Evolutionary conservation across 2,329 filamentous ascomycete species (phyloP), one percentile per base, ranked within the genome.

Genomic region (Aspergillus sp.): DNA sequence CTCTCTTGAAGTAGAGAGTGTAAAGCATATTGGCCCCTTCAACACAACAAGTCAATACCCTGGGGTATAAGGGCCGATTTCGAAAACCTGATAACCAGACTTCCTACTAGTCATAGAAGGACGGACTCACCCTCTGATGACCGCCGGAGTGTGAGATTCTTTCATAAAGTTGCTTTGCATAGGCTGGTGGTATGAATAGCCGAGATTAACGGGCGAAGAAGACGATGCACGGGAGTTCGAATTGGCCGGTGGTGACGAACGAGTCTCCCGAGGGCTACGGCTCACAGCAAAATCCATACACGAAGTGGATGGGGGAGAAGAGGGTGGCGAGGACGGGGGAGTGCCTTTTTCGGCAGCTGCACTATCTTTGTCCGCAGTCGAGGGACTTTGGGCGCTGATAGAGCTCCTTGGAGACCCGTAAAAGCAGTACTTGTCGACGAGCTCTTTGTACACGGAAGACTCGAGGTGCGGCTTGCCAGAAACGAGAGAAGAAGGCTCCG

Each of bases 361-460:
- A 10, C 19, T 13, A 13, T n/a, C 33, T 13, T 13, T 35, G 5
- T 35, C 19, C 12, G 33, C 11, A 10, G 33, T 35, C 19, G 8
- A 13, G 5, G n/a, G 33, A 5, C 33, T 10, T 13, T 35, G n/a
- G 12, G 7, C 9, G 12, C 19, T 13, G n/a, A 48, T 36, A 26
- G 48, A 43, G 19, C 3, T 26, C 36, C 10, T 72, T 31, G 67
- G 62, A 42, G 74, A 75, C 45, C 75, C 75, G 66, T 73, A 78
- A 82, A 97, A 98, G 79, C 93, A 98, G 78, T 95, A 98, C 76
- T 95, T 96, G 76, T 95, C 90, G 68, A 98, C 86, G 53, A 98
- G 80, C 71, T 98, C 93, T 71, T 94, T 88, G 67, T 98, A 97
- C 47, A 91, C 90, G 48, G 88, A 83, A 52, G 90, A 94, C 48